Percentiles rank a stretch among this genome's conserved stretches.
These are phyloP conservation scores for Colletotrichum cereale DNA, from an alignment of 2,329 filamentous ascomycete species.

Conservation along the genomic window DNA sequence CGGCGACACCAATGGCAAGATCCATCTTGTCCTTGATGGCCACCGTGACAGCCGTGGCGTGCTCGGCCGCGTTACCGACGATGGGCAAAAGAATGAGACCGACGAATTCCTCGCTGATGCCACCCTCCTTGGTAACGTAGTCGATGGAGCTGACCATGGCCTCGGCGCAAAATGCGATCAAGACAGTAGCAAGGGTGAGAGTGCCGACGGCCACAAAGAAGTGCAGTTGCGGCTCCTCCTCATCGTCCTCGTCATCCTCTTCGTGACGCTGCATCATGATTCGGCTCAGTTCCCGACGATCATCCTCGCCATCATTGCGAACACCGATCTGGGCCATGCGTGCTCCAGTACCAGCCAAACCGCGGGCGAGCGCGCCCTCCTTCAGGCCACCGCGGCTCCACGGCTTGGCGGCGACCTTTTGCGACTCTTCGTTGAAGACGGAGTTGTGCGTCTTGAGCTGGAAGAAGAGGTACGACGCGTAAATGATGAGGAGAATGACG, in stretches of 20 bases:
- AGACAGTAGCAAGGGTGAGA: slow-evolving; percentile 78
- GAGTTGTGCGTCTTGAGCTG: slow-evolving; percentile 87
- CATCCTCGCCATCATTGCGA: slow-evolving; percentile 52
- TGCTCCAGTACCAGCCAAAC: slow-evolving; percentile 55
- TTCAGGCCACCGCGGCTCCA: slow-evolving; percentile 51
- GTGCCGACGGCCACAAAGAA: slow-evolving; percentile 79
- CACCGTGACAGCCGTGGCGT: slow-evolving; percentile 84
- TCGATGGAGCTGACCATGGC: slow-evolving; percentile 83
- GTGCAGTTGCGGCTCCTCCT: slow-evolving; percentile 80
- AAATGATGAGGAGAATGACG: slow-evolving; percentile 86
- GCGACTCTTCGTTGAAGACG: slow-evolving; percentile 84
- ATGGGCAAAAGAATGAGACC: slow-evolving; percentile 85
- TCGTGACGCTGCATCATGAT: slow-evolving; percentile 56
- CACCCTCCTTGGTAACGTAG: slow-evolving; percentile 69
- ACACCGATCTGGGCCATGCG: slow-evolving; percentile 52
- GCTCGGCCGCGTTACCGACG: slow-evolving; percentile 86
- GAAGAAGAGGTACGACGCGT: slow-evolving; percentile 87
- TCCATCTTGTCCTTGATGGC: slow-evolving; percentile 90
- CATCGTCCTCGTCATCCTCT: slow-evolving; percentile 75
- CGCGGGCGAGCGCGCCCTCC: slow-evolving; percentile 54
- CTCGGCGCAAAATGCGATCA: slow-evolving; percentile 86
- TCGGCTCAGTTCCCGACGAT: slow-evolving; percentile 55
- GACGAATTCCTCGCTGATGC: slow-evolving; percentile 79
- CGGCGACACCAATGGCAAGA: slow-evolving; percentile 82
- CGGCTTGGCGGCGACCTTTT: slow-evolving; percentile 77